A percentile compares a stretch with the other conserved stretches of the same genome.
Evolutionary conservation across 768 basidiomycete genomes (phyloP).

Genomic region (Leccinum variicolor): DNA sequence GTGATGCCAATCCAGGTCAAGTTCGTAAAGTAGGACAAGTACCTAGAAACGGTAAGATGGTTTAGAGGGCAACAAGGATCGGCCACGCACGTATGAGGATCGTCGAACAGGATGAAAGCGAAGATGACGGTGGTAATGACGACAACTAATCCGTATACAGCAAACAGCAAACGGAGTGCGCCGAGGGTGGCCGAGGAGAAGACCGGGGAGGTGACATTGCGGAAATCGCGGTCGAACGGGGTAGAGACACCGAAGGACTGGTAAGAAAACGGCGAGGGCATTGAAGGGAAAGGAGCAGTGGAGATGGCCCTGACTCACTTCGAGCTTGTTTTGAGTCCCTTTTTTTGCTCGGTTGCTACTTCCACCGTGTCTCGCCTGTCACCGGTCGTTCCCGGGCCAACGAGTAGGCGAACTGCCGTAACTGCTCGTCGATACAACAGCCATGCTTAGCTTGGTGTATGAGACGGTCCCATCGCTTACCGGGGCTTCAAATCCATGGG

Average conservation of each 20-base stretch:
- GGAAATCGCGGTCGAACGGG: constrained; percentile 39
- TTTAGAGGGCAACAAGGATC: constrained; percentile 4
- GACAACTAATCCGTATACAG: constrained; percentile 45
- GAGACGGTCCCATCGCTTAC: not conserved
- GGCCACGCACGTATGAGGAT: constrained; percentile 31
- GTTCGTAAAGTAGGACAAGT: constrained; percentile 62
- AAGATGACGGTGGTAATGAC: constrained; percentile 33
- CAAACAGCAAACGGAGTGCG: constrained; percentile 43
- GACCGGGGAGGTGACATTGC: constrained; percentile 41
- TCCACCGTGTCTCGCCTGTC: not conserved
- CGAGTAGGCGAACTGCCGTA: not conserved
- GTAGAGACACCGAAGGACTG: constrained; percentile 32
- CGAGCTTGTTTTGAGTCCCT: constrained; percentile 7
- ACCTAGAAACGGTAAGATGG: constrained; percentile 34
- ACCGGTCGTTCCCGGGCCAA: not conserved
- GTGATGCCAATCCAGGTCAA: constrained; percentile 60
- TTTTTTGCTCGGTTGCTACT: constrained; percentile 3
- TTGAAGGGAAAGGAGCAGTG: not conserved
- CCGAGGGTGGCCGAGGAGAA: constrained; percentile 45
- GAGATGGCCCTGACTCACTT: not conserved
- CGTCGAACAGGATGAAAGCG: constrained; percentile 29
- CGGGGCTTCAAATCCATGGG: not conserved
- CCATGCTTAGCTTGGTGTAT: not conserved
- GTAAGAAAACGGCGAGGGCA: constrained; percentile 7
- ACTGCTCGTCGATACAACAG: not conserved